Conservation (phyloP, 129 eudicot genomes). For the Artemisia annua region DNA sequence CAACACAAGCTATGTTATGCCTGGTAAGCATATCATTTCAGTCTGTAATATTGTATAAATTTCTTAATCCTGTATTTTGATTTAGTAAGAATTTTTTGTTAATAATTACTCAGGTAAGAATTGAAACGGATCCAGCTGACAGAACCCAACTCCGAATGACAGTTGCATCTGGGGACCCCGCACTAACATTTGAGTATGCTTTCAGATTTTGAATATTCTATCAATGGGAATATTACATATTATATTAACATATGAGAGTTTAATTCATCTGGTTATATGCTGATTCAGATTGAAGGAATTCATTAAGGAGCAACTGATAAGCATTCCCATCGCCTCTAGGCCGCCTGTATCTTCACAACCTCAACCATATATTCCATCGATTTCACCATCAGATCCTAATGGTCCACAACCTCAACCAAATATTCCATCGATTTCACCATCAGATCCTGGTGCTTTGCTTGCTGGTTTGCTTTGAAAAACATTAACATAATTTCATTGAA, state of each 20-base stretch:
- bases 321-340: constrained; percentile 58
- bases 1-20: constrained; percentile 85
- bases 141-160: constrained; percentile 96
- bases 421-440: constrained; percentile 38
- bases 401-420: not conserved
- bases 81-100: no score
- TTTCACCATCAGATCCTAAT: constrained; percentile 57
- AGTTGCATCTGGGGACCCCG: constrained; percentile 84
- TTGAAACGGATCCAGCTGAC: constrained; percentile 97
- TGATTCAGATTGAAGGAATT: constrained; percentile 72
- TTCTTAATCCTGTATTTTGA: not conserved
- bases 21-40: constrained; percentile 49
- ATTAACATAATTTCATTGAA: constrained; percentile 1
- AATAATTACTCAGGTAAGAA: constrained; percentile 51
- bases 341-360: constrained; percentile 51
- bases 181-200: constrained; percentile 82
- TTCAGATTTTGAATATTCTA: not conserved
- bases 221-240: not conserved
- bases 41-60: not conserved
- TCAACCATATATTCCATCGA: constrained; percentile 41
- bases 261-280: constrained; percentile 8
- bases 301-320: constrained; percentile 71
- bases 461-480: constrained; percentile 72
- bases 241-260: constrained; percentile 3
- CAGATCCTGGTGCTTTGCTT: constrained; percentile 86